Conservation (phyloP, 768 basidiomycete species). For the Trametes villosa region DNA sequence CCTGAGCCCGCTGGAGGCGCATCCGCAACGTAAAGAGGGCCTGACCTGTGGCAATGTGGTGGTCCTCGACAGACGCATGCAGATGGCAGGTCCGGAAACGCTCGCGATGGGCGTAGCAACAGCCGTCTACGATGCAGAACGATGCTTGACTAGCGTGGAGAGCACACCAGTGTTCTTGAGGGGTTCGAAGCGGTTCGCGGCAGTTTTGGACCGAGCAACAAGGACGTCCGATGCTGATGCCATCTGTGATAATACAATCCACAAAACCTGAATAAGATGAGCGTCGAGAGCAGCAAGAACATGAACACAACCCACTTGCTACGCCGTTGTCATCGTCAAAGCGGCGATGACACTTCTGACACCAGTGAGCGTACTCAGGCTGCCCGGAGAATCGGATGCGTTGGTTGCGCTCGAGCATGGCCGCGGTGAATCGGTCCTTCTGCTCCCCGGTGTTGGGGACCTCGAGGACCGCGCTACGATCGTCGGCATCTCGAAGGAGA, state of each 20-base stretch:
- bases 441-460: slow-evolving; percentile 33
- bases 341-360: slow-evolving; percentile 32
- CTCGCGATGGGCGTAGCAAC: slow-evolving; percentile 1
- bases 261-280: slow-evolving; percentile 9
- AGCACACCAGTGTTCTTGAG: slow-evolving; percentile 22
- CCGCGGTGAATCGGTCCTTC: slow-evolving; percentile 28
- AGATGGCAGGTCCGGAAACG: neutral
- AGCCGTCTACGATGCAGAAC: slow-evolving; percentile 7
- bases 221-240: slow-evolving; percentile 33
- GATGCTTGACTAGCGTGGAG: neutral
- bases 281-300: neutral
- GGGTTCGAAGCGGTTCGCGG: slow-evolving; percentile 3
- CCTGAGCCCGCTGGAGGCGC: neutral
- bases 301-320: slow-evolving; percentile 1
- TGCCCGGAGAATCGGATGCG: slow-evolving; percentile 31
- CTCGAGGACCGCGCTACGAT: slow-evolving; percentile 12
- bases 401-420: slow-evolving; percentile 32
- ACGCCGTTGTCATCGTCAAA: slow-evolving; percentile 16
- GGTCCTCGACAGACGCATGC: neutral
- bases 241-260: slow-evolving; percentile 29
- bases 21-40: neutral
- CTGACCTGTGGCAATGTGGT: neutral
- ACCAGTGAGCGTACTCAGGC: slow-evolving; percentile 35
- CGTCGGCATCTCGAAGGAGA: slow-evolving; percentile 30
- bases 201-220: slow-evolving; percentile 30